Evolutionary conservation across 495 filamentous ascomycete species (phyloP).

Genomic region (Venustampulla echinocandica): DNA sequence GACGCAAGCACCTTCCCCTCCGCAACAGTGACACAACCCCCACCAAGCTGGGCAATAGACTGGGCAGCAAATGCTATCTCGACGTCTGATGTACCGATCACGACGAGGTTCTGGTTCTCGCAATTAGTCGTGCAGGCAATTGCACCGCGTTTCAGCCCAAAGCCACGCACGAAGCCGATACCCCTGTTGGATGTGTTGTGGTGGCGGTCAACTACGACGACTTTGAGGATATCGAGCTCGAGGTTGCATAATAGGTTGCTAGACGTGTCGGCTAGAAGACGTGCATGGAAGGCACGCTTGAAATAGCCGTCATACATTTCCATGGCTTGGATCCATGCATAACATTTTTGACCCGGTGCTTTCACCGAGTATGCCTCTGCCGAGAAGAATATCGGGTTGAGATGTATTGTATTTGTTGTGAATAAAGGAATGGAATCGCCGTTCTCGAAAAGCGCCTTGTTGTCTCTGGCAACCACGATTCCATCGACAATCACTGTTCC

Average conservation of each 20-base stretch:
- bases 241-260: background rate
- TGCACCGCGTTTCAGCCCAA: conserved; percentile 4
- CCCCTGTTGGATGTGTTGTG: conserved; percentile 1
- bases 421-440: background rate
- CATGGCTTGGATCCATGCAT: conserved; percentile 4
- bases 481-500: conserved; percentile 3
- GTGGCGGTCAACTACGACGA: conserved; percentile 6
- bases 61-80: conserved; percentile 5
- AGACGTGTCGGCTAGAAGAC: background rate
- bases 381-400: background rate
- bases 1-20: conserved; percentile 3
- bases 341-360: background rate
- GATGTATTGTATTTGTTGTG: conserved; percentile 3
- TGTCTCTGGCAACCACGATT: background rate
- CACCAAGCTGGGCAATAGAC: background rate
- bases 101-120: conserved; percentile 10
- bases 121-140: conserved; percentile 9
- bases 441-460: conserved; percentile 3
- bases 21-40: conserved; percentile 4
- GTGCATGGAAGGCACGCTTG: conserved; percentile 7
- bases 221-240: conserved; percentile 1
- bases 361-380: background rate
- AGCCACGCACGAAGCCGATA: conserved; percentile 1
- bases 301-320: conserved; percentile 10
- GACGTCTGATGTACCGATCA: conserved; percentile 4